Evolutionary conservation across 257 asterid species (phyloP).

Genomic region (Galeopsis tetrahit): DNA sequence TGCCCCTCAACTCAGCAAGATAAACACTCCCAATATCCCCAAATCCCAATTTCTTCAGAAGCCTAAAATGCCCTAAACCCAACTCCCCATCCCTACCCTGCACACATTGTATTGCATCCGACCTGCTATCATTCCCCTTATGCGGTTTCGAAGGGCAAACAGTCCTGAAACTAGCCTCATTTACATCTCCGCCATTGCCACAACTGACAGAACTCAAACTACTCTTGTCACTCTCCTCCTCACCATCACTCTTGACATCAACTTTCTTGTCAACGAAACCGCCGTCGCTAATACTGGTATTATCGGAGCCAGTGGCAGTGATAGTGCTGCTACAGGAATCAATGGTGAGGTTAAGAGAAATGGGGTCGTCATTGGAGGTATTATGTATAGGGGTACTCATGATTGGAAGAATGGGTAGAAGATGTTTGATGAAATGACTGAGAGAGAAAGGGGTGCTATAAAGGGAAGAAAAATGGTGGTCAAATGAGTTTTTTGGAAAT

Average conservation of each 20-base stretch:
- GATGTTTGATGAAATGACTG: conserved; percentile 58
- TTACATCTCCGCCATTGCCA: conserved; percentile 36
- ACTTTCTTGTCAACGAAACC: conserved; percentile 49
- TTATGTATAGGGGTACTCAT: no score
- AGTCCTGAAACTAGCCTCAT: conserved; percentile 64
- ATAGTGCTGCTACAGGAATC: conserved; percentile 50
- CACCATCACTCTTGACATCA: conserved; percentile 30
- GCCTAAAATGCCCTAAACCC: conserved; percentile 81
- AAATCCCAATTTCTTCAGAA: conserved; percentile 83
- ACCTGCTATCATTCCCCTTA: conserved; percentile 70
- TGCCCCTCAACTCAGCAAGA: conserved; percentile 76
- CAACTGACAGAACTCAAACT: conserved; percentile 45
- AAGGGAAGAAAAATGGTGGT: conserved; percentile 51
- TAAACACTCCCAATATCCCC: conserved; percentile 97
- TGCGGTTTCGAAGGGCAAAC: conserved; percentile 76
- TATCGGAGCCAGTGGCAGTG: conserved; percentile 58
- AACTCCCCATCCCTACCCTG: conserved; percentile 58
- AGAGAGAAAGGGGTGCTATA: conserved; percentile 37
- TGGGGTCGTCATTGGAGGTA: conserved; percentile 36
- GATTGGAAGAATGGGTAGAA: conserved; percentile 20
- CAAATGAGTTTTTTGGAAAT: conserved; percentile 54
- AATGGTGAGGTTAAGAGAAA: conserved; percentile 47
- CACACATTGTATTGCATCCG: conserved; percentile 77
- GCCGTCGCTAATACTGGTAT: conserved; percentile 38
- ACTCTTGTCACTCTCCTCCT: conserved; percentile 38